These are phyloP conservation scores for Colletotrichum sp. DNA, from an alignment of 2,329 filamentous ascomycete genomes.

Conservation along the genomic window DNA sequence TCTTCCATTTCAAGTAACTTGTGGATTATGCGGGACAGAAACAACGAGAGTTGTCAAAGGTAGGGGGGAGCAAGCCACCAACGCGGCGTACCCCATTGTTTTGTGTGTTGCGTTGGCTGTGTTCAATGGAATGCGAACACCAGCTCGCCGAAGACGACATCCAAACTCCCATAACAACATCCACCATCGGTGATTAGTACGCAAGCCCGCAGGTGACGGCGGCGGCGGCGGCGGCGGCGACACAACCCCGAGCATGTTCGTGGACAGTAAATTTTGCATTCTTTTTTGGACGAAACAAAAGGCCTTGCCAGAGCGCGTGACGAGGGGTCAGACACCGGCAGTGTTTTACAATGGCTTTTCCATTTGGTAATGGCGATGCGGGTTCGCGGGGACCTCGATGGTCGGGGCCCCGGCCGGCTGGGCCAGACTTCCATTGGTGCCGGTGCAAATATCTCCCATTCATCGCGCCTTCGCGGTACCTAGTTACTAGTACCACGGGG, in stretches of 20 bases:
- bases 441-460: background rate
- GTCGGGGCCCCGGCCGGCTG: slow-evolving; percentile 3
- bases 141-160: background rate
- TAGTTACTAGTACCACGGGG: background rate
- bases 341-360: slow-evolving; percentile 21
- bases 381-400: slow-evolving; percentile 12
- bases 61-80: background rate
- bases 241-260: background rate
- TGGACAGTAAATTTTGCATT: background rate
- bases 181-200: background rate
- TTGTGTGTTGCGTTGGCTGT: background rate
- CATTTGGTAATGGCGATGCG: slow-evolving; percentile 21
- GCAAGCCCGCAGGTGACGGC: slow-evolving; percentile 1
- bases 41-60: background rate
- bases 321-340: slow-evolving; percentile 4
- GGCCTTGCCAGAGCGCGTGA: slow-evolving; percentile 12
- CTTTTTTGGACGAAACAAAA: slow-evolving; percentile 17
- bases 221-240: background rate
- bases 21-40: background rate
- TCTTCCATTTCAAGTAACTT: background rate
- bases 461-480: background rate
- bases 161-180: background rate
- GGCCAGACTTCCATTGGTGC: background rate
- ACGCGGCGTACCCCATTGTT: background rate
- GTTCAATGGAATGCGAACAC: background rate